Evolutionary conservation across 768 basidiomycete genomes (phyloP).

Genomic region (Amanita muscaria): DNA sequence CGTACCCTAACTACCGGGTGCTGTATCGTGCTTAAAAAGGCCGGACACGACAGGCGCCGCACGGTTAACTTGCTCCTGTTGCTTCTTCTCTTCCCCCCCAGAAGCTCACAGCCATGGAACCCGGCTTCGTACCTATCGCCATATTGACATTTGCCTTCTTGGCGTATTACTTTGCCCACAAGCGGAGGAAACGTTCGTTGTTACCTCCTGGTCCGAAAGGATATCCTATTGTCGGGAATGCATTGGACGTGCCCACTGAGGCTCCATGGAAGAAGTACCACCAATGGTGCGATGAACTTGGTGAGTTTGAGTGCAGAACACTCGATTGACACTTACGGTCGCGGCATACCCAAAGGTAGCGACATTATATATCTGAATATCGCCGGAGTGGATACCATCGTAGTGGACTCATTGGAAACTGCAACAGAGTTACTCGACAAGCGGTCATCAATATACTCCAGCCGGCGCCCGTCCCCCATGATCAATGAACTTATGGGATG

Average conservation of each 20-base stretch:
- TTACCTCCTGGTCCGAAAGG: constrained; percentile 32
- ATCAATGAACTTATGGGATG: no score
- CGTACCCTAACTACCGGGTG: no score
- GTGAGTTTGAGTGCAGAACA: constrained; percentile 11
- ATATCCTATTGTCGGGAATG: constrained; percentile 30
- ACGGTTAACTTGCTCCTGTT: no score
- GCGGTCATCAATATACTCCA: neutral
- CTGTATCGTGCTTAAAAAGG: no score
- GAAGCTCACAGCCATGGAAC: no score
- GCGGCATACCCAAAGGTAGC: neutral
- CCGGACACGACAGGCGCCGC: no score
- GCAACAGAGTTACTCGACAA: constrained; percentile 10
- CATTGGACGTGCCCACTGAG: constrained; percentile 21
- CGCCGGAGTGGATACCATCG: neutral
- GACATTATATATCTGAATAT: neutral
- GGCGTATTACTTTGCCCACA: no score
- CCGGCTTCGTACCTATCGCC: no score
- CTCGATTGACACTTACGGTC: no score
- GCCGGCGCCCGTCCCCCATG: no score
- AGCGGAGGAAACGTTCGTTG: constrained; percentile 7
- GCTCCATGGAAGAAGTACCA: constrained; percentile 29
- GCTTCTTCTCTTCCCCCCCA: no score
- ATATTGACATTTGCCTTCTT: no score
- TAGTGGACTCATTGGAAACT: neutral
- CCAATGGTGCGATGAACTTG: constrained; percentile 29